Conservation (phyloP, 345 rosid genomes). For the Kandelia obovata region DNA sequence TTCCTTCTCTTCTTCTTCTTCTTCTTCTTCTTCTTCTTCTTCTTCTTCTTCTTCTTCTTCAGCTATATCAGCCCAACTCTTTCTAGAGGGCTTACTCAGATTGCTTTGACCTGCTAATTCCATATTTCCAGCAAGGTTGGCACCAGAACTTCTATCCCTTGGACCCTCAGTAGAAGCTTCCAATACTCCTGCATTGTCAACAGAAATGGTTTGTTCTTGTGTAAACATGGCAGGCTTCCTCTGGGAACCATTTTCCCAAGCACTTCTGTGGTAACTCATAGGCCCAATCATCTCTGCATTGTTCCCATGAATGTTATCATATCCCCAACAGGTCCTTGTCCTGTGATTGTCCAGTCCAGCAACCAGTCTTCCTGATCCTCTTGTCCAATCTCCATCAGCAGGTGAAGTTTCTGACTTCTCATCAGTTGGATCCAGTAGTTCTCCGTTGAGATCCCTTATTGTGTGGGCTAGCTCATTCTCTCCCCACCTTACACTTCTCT, state of each 20-base stretch:
- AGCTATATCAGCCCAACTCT: slow-evolving; percentile 81
- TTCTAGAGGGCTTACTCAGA: slow-evolving; percentile 6
- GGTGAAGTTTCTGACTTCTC: slow-evolving; percentile 24
- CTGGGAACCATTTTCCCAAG: slow-evolving; percentile 6
- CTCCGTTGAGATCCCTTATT: slow-evolving; percentile 18
- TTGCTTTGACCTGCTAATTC: not conserved
- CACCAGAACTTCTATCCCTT: not conserved
- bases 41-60: slow-evolving; percentile 85
- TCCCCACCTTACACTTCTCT: not conserved
- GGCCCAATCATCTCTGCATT: not conserved
- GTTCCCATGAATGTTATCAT: not conserved
- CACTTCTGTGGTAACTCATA: not conserved
- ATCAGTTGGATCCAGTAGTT: slow-evolving; percentile 13
- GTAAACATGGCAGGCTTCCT: not conserved
- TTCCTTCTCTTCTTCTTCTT: slow-evolving; percentile 59
- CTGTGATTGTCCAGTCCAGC: not conserved
- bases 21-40: slow-evolving; percentile 44
- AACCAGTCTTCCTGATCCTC: not conserved
- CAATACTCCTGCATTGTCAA: not conserved
- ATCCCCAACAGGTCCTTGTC: not conserved
- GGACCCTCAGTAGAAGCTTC: slow-evolving; percentile 1
- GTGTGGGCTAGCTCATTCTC: slow-evolving; percentile 8
- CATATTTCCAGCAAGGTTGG: not conserved
- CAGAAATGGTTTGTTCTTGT: not conserved
- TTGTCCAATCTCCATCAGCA: slow-evolving; percentile 12